phyloP scores from a whole-genome alignment of 2,329 filamentous ascomycete species.

The Penicillium sp. region DNA sequence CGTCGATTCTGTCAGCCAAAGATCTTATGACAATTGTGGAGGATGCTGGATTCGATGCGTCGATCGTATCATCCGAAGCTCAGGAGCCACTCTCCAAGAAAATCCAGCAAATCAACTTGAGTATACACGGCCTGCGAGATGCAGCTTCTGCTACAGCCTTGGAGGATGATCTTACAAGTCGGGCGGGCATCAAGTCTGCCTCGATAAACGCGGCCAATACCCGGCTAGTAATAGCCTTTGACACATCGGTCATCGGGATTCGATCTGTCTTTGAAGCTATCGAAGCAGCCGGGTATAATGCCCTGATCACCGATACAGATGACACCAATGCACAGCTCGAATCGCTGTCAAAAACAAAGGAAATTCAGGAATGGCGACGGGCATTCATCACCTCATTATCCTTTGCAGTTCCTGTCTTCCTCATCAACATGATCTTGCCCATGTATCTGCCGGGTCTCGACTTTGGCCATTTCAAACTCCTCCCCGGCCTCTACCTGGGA shows the following conservation, averaged over 20 bases:
- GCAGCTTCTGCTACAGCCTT: conserved; percentile 72
- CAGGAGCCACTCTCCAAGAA: conserved; percentile 61
- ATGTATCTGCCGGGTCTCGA: conserved; percentile 80
- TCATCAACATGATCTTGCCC: conserved; percentile 91
- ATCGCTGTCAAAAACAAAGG: conserved; percentile 92
- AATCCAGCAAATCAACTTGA: conserved; percentile 72
- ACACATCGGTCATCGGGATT: conserved; percentile 73
- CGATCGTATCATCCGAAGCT: conserved; percentile 74
- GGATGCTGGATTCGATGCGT: conserved; percentile 85
- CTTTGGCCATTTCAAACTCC: conserved; percentile 70
- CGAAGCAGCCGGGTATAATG: conserved; percentile 84
- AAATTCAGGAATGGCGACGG: conserved; percentile 89
- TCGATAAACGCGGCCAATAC: conserved; percentile 74
- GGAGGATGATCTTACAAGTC: conserved; percentile 67
- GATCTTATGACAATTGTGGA: conserved; percentile 84
- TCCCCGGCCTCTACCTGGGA: conserved; percentile 81
- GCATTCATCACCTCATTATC: conserved; percentile 77
- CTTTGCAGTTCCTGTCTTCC: conserved; percentile 88
- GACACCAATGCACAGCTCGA: conserved; percentile 97
- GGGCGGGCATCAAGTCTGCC: conserved; percentile 75
- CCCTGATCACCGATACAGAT: conserved; percentile 84
- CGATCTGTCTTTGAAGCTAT: conserved; percentile 80
- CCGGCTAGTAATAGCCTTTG: conserved; percentile 73
- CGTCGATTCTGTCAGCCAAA: conserved; percentile 69
- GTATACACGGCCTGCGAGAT: conserved; percentile 78